phyloP scores from a whole-genome alignment of 805 yeast genomes.

The Pichia paraexigua region DNA sequence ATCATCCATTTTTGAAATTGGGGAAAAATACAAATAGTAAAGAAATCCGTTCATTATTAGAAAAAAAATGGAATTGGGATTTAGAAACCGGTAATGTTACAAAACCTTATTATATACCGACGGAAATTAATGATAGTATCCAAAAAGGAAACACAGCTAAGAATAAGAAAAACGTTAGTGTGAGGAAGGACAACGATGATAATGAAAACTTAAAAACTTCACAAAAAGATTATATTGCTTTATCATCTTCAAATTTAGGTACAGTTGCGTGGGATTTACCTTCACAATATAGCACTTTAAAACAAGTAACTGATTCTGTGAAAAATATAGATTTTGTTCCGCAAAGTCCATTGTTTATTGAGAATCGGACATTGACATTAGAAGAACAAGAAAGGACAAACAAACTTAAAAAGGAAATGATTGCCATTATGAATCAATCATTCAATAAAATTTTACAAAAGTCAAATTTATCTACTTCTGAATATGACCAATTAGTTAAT shows the following conservation, averaged over 20 bases:
- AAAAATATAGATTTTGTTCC: slow-evolving; percentile 12
- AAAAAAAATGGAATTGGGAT: slow-evolving; percentile 38
- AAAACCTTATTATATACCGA: slow-evolving; percentile 29
- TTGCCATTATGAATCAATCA: slow-evolving; percentile 33
- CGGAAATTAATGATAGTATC: slow-evolving; percentile 11
- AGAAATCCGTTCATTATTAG: slow-evolving; percentile 32
- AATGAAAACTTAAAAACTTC: not conserved
- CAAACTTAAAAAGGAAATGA: slow-evolving; percentile 23
- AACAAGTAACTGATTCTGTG: slow-evolving; percentile 2
- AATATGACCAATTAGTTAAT: slow-evolving; percentile 37
- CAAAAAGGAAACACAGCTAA: not conserved
- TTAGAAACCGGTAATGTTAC: slow-evolving; percentile 24
- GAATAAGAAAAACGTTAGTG: not conserved
- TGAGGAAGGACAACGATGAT: not conserved
- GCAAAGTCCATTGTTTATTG: slow-evolving; percentile 14
- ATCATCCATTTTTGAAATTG: slow-evolving; percentile 50
- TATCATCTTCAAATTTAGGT: not conserved
- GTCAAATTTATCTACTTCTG: slow-evolving; percentile 46
- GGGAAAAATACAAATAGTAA: slow-evolving; percentile 30
- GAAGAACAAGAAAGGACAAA: slow-evolving; percentile 10
- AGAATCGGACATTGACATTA: not conserved
- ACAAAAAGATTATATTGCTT: not conserved
- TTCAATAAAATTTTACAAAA: slow-evolving; percentile 38
- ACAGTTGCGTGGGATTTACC: slow-evolving; percentile 8
- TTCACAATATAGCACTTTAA: not conserved